Percentiles rank a stretch among this genome's conserved stretches.
Evolutionary conservation across 1,284 basidiomycete genomes (phyloP).

Genomic region (Ceraceosorus bombacis): DNA sequence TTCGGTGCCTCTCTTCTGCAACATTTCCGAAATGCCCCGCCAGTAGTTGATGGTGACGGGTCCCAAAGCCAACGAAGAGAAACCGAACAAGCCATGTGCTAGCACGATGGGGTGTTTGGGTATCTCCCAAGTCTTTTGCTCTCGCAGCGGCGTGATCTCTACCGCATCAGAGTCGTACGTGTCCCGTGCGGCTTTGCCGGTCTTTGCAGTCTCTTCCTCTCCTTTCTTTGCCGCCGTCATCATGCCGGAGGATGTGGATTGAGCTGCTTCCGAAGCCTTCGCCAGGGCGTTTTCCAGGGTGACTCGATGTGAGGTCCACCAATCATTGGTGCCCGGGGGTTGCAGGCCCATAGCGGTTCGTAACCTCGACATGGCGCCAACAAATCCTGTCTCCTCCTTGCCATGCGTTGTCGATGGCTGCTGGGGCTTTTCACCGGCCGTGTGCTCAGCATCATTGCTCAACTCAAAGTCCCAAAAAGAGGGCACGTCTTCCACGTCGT

Average conservation of each 20-base stretch:
- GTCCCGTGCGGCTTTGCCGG: not conserved
- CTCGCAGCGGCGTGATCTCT: conserved; percentile 7
- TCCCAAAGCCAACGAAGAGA: conserved; percentile 37
- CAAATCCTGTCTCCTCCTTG: conserved; percentile 55
- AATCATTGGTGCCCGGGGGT: conserved; percentile 54
- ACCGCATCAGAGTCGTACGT: not conserved
- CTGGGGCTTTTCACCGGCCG: not conserved
- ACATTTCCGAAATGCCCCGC: conserved; percentile 84
- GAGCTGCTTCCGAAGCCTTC: not conserved
- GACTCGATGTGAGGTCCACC: not conserved
- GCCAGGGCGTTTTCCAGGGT: not conserved
- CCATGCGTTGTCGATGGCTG: not conserved
- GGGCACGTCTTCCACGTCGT: not conserved
- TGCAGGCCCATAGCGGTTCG: conserved; percentile 64
- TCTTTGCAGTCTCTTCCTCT: not conserved
- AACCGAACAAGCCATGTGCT: conserved; percentile 26
- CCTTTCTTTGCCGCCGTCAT: too few relatives aligned
- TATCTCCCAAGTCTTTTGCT: conserved; percentile 10
- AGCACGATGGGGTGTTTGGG: conserved; percentile 18
- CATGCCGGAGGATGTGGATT: too few relatives aligned
- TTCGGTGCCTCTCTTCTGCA: conserved; percentile 78
- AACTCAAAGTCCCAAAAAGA: not conserved
- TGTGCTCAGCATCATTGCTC: not conserved
- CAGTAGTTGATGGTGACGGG: conserved; percentile 61
- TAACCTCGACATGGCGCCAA: conserved; percentile 75